A percentile compares a stretch with the other conserved stretches of the same genome.
Evolutionary conservation across 345 rosid species (phyloP).

Genomic region (Rhodamnia argentea): DNA sequence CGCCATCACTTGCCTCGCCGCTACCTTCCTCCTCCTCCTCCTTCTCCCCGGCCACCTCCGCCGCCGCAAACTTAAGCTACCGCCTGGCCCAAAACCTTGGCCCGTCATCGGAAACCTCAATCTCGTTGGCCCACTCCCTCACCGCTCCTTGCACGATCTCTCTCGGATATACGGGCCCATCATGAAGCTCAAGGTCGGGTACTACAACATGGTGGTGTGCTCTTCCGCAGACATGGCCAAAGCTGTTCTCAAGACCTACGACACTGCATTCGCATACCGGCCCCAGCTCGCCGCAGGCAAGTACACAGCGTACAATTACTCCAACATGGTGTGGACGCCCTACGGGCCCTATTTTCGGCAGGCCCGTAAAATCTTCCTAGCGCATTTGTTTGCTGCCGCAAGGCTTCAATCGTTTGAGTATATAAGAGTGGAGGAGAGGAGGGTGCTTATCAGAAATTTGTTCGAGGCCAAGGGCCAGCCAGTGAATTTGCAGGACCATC

Average conservation of each 20-base stretch:
- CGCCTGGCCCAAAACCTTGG: conserved; percentile 56
- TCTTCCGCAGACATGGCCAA: conserved; percentile 37
- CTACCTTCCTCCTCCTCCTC: conserved; percentile 10
- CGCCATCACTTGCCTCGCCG: conserved; percentile 8
- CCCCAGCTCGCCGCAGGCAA: conserved; percentile 45
- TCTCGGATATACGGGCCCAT: conserved; percentile 43
- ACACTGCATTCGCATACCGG: conserved; percentile 20
- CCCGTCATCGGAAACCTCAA: conserved; percentile 51
- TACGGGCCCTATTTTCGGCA: conserved; percentile 51
- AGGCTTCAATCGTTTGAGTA: conserved; percentile 36
- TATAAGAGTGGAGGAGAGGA: conserved; percentile 35
- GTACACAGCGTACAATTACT: conserved; percentile 45
- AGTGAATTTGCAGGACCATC: background rate
- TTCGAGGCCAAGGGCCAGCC: conserved; percentile 1
- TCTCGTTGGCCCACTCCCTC: conserved; percentile 45
- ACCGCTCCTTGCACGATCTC: conserved; percentile 34
- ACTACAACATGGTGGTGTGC: conserved; percentile 27
- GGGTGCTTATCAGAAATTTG: conserved; percentile 3
- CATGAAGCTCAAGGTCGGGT: conserved; percentile 39
- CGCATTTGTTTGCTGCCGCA: conserved; percentile 34
- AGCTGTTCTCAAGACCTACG: conserved; percentile 33
- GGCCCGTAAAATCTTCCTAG: conserved; percentile 37
- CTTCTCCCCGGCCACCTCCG: conserved; percentile 8
- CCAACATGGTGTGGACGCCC: conserved; percentile 34
- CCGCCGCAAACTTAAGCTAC: conserved; percentile 18